Evolutionary conservation across 257 asterid genomes (phyloP).

Genomic region (Solanum rostratum): DNA sequence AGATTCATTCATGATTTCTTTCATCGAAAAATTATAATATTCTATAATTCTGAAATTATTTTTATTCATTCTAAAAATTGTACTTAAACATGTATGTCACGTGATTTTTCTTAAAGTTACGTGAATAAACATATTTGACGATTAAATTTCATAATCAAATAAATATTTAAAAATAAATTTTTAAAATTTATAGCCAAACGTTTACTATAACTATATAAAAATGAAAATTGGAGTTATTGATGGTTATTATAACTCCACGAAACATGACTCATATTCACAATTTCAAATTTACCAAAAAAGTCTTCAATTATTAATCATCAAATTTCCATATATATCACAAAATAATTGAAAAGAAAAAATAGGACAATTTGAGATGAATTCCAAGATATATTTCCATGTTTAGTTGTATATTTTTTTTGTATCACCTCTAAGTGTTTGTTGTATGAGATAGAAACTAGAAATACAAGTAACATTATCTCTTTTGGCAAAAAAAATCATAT

Average conservation of each 20-base stretch:
- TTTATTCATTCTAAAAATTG: not conserved
- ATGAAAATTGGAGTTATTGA: not conserved
- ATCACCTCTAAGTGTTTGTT: not conserved
- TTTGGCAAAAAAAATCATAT: not conserved
- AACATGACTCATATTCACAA: not conserved
- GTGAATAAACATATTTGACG: no score
- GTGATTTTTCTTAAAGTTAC: no score
- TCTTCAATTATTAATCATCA: not conserved
- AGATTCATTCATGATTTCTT: not conserved
- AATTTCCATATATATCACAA: not conserved
- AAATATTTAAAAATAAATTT: no score
- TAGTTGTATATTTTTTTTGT: no score
- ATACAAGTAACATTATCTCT: no score
- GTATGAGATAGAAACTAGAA: not conserved
- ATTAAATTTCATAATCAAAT: no score
- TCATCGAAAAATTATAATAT: not conserved
- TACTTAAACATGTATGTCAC: no score
- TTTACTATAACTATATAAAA: not conserved
- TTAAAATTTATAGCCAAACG: not conserved
- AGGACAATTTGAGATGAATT: no score
- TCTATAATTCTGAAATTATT: not conserved
- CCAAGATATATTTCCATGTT: no score
- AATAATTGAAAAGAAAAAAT: no score
- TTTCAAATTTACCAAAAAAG: not conserved
- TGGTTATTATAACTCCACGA: not conserved